A percentile compares a stretch with the other conserved stretches of the same genome.
phyloP scores from a whole-genome alignment of 345 rosid species.

The Cochlearia excelsa region DNA sequence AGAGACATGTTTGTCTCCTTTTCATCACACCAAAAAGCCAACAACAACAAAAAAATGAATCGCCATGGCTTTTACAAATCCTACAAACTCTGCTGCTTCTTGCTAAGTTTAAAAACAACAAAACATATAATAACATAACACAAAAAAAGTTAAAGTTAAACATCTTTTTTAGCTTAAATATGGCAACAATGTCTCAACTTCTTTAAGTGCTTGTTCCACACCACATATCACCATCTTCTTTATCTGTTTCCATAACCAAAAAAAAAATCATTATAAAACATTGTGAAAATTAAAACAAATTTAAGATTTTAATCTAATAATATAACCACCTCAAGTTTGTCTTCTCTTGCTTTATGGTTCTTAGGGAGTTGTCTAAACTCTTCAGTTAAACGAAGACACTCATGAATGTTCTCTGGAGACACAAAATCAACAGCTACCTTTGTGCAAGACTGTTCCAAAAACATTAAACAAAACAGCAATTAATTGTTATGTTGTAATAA shows the following conservation, averaged over 20 bases:
- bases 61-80: neutral
- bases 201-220: neutral
- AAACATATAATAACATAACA: neutral
- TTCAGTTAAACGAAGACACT: slow-evolving; percentile 78
- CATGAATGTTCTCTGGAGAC: slow-evolving; percentile 75
- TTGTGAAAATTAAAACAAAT: neutral
- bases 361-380: slow-evolving; percentile 85
- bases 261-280: too few species aligned
- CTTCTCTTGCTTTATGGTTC: slow-evolving; percentile 85
- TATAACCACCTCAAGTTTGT: slow-evolving; percentile 80
- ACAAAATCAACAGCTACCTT: slow-evolving; percentile 94
- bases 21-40: neutral
- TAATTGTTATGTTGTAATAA: neutral
- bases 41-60: too few species aligned
- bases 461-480: neutral
- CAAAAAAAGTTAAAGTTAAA: neutral
- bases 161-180: neutral
- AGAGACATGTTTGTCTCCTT: neutral
- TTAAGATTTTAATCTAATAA: neutral
- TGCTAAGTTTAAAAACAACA: neutral
- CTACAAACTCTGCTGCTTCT: neutral
- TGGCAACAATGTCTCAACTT: neutral
- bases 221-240: neutral
- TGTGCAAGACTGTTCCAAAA: slow-evolving; percentile 69
- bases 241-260: neutral